These are phyloP conservation scores for Ophiostoma ulmi DNA, from an alignment of 2,329 filamentous ascomycete genomes.

Conservation along the genomic window DNA sequence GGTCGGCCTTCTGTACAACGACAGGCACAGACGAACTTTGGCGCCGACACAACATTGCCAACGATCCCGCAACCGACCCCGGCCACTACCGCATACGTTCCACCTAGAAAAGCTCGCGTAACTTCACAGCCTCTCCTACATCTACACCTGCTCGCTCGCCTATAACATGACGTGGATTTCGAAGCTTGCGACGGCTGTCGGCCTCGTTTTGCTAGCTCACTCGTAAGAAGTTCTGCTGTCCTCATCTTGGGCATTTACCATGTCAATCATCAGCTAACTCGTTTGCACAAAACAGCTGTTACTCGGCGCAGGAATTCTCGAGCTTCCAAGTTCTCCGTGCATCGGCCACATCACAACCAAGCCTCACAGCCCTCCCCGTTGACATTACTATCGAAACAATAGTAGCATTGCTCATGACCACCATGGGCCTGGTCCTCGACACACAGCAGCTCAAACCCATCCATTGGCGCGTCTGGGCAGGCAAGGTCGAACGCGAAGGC, in stretches of 20 bases:
- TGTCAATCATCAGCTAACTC: constrained; percentile 12
- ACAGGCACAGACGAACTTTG: neutral
- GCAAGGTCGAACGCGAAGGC: constrained; percentile 76
- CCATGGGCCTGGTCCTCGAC: constrained; percentile 72
- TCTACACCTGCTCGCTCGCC: neutral
- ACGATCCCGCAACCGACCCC: neutral
- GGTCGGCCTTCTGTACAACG: neutral
- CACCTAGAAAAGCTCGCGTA: neutral
- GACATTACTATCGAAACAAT: constrained; percentile 89
- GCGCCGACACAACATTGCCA: neutral
- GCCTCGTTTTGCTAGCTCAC: constrained; percentile 74
- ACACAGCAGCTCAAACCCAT: constrained; percentile 79
- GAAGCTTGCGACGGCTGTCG: constrained; percentile 64
- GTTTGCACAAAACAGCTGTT: constrained; percentile 61
- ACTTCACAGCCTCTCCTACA: neutral
- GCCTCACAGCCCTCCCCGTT: constrained; percentile 57
- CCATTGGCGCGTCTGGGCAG: constrained; percentile 74
- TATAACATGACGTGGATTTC: constrained; percentile 64
- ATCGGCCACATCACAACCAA: constrained; percentile 40
- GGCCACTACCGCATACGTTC: neutral
- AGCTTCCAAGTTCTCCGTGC: constrained; percentile 54
- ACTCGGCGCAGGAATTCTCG: constrained; percentile 91
- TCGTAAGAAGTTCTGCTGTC: constrained; percentile 58
- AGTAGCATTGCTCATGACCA: constrained; percentile 72
- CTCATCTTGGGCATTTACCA: neutral